A percentile compares a stretch with the other conserved stretches of the same genome.
Evolutionary conservation across 306 rosid species (phyloP).

Genomic region (Rubus idaeus): DNA sequence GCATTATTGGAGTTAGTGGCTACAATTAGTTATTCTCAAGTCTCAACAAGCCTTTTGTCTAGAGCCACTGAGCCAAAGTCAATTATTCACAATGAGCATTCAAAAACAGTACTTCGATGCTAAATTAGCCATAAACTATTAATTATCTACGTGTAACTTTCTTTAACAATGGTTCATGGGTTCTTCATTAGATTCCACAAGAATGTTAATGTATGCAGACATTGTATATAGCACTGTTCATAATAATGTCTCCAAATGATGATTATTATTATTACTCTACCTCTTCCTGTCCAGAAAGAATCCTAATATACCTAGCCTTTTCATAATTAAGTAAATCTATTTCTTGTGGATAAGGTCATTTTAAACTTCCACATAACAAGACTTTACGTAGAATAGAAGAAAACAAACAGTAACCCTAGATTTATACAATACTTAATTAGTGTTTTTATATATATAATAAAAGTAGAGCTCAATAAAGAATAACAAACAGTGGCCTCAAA

Average conservation of each 20-base stretch:
- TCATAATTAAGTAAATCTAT: neutral
- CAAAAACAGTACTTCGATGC: neutral
- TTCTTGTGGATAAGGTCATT: neutral
- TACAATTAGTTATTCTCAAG: neutral
- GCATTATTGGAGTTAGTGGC: neutral
- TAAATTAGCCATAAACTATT: neutral
- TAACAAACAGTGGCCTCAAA: neutral
- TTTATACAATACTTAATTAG: neutral
- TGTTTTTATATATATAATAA: neutral
- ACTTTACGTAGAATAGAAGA: neutral
- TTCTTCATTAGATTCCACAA: neutral
- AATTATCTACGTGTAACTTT: neutral
- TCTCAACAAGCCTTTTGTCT: neutral
- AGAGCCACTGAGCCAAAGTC: neutral
- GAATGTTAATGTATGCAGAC: neutral
- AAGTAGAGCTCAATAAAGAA: neutral
- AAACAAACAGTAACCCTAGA: conserved; percentile 1
- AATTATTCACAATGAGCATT: neutral
- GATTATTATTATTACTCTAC: neutral
- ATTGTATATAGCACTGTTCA: neutral
- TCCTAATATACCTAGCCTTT: neutral
- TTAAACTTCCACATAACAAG: neutral
- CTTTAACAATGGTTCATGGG: neutral
- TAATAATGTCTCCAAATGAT: neutral
- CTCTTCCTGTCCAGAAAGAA: neutral